Conservation (phyloP, 768 basidiomycete genomes). For the Rhodotorula kratochvilovae region DNA sequence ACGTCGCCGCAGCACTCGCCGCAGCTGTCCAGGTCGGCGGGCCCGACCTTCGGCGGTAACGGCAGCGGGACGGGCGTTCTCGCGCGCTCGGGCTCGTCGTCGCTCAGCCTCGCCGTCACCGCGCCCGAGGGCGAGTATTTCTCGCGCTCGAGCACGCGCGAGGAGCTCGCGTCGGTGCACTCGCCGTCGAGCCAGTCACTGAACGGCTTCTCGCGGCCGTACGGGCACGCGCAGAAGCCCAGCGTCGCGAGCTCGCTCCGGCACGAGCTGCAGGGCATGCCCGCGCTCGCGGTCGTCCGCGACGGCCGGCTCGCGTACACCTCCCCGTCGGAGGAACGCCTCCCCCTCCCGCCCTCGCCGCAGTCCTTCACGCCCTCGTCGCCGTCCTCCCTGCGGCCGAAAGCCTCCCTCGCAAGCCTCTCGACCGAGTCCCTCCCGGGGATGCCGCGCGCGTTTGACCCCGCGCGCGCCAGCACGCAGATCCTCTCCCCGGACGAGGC, state of each 20-base stretch:
- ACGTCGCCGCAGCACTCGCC: constrained; percentile 12
- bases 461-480: neutral
- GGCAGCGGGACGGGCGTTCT: neutral
- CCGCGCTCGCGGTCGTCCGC: constrained; percentile 5
- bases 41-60: neutral
- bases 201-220: neutral
- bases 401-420: constrained; percentile 5
- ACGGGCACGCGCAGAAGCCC: constrained; percentile 18
- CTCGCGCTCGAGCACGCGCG: constrained; percentile 18
- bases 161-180: constrained; percentile 16
- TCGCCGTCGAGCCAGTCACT: neutral
- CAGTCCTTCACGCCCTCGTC: neutral
- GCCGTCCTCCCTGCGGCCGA: neutral
- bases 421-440: neutral
- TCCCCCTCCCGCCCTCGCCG: neutral
- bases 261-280: constrained; percentile 12
- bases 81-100: constrained; percentile 1
- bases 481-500: constrained; percentile 32
- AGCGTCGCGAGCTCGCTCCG: constrained; percentile 25
- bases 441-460: constrained; percentile 1
- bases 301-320: neutral
- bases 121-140: neutral
- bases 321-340: neutral
- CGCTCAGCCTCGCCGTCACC: neutral
- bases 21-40: neutral